phyloP scores from a whole-genome alignment of 345 rosid genomes.

The Mallotus nudiflorus region DNA sequence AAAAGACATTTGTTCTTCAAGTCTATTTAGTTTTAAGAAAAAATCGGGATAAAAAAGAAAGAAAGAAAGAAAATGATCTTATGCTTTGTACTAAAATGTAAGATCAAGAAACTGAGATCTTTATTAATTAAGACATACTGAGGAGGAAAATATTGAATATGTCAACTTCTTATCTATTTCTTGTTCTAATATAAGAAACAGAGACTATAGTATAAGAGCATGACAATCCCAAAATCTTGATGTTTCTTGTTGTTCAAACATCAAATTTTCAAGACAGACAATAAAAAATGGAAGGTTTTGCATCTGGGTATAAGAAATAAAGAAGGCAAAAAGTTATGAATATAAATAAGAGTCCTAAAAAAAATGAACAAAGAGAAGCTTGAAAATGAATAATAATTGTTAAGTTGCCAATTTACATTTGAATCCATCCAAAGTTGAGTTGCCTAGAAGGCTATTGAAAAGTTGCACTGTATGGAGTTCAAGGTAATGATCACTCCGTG shows the following conservation, averaged over 20 bases:
- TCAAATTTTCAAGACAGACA: not conserved
- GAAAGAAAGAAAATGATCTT: not conserved
- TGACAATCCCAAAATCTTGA: not conserved
- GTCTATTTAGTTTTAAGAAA: not conserved
- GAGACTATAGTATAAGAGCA: not conserved
- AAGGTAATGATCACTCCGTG: slow-evolving; percentile 51
- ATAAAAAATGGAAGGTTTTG: slow-evolving; percentile 6
- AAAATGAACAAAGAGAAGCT: too few species aligned
- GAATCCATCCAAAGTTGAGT: too few species aligned
- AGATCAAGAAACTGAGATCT: not conserved
- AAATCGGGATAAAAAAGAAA: not conserved
- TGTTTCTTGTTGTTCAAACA: slow-evolving; percentile 1
- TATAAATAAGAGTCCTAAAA: too few species aligned
- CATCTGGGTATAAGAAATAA: too few species aligned
- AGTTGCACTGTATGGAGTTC: slow-evolving; percentile 83
- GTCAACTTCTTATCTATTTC: not conserved
- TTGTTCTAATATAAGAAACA: not conserved
- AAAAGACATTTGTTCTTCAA: slow-evolving; percentile 30
- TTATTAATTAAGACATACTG: not conserved
- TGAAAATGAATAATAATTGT: too few species aligned
- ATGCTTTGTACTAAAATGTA: not conserved
- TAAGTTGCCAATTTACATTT: too few species aligned
- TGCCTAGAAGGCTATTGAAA: slow-evolving; percentile 84
- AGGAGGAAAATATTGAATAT: not conserved
- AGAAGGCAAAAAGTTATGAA: too few species aligned